Evolutionary conservation across 164 flowering plant species (phyloP), one percentile per base, ranked within the genome.

Genomic region (Chimonanthus praecox): DNA sequence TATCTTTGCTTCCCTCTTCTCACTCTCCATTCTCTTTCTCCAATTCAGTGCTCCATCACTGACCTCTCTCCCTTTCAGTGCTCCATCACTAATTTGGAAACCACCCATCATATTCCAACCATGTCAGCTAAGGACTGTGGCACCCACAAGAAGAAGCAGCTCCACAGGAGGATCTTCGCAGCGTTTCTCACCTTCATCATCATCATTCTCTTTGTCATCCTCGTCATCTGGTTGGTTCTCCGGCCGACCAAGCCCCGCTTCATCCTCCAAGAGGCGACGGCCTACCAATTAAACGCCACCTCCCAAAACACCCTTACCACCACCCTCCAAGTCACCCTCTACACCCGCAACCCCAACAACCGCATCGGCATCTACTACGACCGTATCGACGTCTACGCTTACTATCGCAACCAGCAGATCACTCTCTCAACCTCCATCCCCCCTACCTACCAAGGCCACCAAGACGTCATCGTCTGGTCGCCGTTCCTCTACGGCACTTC

Each of bases 341-440:
- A 45, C 71, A 62, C 72, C 51, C 72, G 72, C 49, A 77, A 77
- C 69, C 75, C 75, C 54, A 77, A 72, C 69, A 67, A 69, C 54
- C 72, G 73, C 47, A 64, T 77, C 69, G 75, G 79, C 60, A 49
- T 77, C 58, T 77, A 72, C 72, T 77, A 77, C 61, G 72, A 68
- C 64, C 16, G 67, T 5, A 64, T 77, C 64, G 51, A 33, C 44
- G 75, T 48, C 45, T 58, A 68, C 71, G 79, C 72, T 7, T 33
- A 73, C 7, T 77, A 77, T 69, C 65, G 66, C n/a, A 71, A 67
- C 71, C 78, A 76, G 68, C 74, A 76, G 78, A 72, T 76, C 60
- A 76, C 78, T 5, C 44, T 60, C 21, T 16, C 58, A 3, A 63
- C 69, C 7, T 11, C 15, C 11, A 44, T 77, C 9, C 76, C 48